Evolutionary conservation across 805 yeast genomes (phyloP).

Genomic region (Pichia nanzhaoensis): DNA sequence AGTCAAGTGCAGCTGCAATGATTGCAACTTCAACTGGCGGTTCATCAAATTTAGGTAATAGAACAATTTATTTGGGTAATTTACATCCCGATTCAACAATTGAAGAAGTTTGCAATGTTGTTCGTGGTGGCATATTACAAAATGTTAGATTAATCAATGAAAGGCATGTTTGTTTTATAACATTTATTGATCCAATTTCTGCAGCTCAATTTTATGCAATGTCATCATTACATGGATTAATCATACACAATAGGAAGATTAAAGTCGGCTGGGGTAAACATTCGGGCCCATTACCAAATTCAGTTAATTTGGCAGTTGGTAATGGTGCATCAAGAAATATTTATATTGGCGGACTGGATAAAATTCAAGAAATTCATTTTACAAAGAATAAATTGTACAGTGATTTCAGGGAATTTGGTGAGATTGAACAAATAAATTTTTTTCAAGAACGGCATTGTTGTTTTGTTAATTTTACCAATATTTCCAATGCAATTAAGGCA

Average conservation of each 20-base stretch:
- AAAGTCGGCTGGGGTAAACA: constrained; percentile 98
- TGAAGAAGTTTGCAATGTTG: constrained; percentile 93
- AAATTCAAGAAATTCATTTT: constrained; percentile 25
- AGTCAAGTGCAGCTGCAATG: constrained; percentile 96
- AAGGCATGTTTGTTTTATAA: constrained; percentile 87
- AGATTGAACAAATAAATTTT: constrained; percentile 90
- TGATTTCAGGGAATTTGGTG: constrained; percentile 81
- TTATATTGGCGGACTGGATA: constrained; percentile 60
- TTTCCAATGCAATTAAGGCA: constrained; percentile 86
- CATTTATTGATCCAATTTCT: constrained; percentile 93
- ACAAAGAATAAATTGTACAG: constrained; percentile 47
- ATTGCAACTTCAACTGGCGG: constrained; percentile 95
- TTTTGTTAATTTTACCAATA: constrained; percentile 85
- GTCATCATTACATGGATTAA: constrained; percentile 83
- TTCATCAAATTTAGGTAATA: constrained; percentile 81
- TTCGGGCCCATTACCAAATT: constrained; percentile 84
- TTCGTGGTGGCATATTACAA: constrained; percentile 90
- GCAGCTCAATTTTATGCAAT: constrained; percentile 96
- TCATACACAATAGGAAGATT: constrained; percentile 78
- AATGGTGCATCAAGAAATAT: constrained; percentile 93
- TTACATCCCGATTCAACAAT: constrained; percentile 81
- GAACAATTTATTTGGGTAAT: constrained; percentile 89
- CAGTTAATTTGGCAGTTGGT: constrained; percentile 81
- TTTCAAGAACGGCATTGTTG: constrained; percentile 81
- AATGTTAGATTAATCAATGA: constrained; percentile 74